phyloP scores from a whole-genome alignment of 768 basidiomycete genomes.

The Lactarius hatsudake region DNA sequence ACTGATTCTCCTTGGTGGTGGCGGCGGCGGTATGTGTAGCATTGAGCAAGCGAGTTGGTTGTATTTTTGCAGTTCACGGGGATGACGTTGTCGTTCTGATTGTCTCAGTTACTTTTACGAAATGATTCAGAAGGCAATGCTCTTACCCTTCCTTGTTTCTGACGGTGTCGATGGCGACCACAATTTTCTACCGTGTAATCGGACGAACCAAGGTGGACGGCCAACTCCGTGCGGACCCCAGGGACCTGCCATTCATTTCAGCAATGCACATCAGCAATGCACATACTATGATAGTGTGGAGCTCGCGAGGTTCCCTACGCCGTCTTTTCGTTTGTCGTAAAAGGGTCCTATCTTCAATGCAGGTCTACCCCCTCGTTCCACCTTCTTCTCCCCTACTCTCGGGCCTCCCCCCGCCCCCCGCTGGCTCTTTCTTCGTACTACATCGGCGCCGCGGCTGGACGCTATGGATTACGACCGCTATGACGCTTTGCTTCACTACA shows the following conservation, averaged over 20 bases:
- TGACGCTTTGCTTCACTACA: constrained; percentile 44
- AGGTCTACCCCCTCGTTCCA: not conserved
- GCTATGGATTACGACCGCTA: constrained; percentile 43
- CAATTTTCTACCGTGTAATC: not conserved
- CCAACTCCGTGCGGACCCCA: not conserved
- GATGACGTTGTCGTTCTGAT: not conserved
- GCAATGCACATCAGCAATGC: no score
- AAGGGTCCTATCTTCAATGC: constrained; percentile 11
- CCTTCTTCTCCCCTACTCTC: not conserved
- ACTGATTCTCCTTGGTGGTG: no score
- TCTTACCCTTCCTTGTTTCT: not conserved
- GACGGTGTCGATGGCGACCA: not conserved
- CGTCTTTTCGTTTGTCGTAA: constrained; percentile 9
- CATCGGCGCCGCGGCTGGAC: not conserved
- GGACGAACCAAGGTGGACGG: not conserved
- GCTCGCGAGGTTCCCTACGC: not conserved
- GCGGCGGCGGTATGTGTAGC: not conserved
- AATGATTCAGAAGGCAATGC: not conserved
- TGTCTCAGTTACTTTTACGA: not conserved
- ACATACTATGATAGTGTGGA: not conserved
- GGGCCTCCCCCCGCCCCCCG: not conserved
- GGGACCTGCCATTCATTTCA: not conserved
- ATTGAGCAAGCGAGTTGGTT: not conserved
- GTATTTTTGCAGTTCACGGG: not conserved
- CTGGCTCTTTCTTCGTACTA: not conserved